phyloP scores from a whole-genome alignment of 139 green algal species.

The Ulvella scutata region DNA sequence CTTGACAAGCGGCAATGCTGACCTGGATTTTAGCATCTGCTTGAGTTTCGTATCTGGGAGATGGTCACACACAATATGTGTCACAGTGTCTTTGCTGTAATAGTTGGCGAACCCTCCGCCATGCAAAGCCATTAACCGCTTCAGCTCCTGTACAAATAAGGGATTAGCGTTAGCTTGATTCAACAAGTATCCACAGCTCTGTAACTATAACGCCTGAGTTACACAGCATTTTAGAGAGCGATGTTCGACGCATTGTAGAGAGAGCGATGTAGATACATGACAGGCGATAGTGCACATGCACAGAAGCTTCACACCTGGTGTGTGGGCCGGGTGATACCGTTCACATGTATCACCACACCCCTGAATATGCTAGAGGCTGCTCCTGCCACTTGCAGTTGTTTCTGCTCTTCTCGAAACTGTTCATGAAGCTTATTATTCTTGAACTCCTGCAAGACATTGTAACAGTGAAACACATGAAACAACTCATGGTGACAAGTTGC shows the following conservation, averaged over 20 bases:
- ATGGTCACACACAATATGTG: constrained; percentile 83
- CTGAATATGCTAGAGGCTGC: constrained; percentile 41
- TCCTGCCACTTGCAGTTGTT: not conserved
- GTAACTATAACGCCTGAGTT: too few relatives aligned
- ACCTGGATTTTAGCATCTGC: constrained; percentile 23
- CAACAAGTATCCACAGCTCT: not conserved
- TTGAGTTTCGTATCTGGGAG: constrained; percentile 82
- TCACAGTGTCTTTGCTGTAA: constrained; percentile 43
- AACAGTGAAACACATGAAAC: not conserved
- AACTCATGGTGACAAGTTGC: not conserved
- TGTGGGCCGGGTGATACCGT: constrained; percentile 30
- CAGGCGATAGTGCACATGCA: not conserved
- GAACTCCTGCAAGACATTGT: constrained; percentile 27
- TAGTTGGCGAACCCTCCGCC: constrained; percentile 83
- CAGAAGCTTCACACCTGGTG: not conserved
- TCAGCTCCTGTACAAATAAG: constrained; percentile 51
- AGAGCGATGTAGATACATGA: not conserved
- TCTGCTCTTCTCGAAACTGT: constrained; percentile 29
- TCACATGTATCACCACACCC: constrained; percentile 74
- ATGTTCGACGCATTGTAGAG: not conserved
- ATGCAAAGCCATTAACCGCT: constrained; percentile 79
- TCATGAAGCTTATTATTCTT: constrained; percentile 59
- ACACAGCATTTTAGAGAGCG: too few relatives aligned
- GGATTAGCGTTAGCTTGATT: not conserved
- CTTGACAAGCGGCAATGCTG: not conserved